Evolutionary conservation across 495 filamentous ascomycete genomes (phyloP), one percentile per base, ranked within the genome.

Genomic region (Annulohypoxylon maeteangense): DNA sequence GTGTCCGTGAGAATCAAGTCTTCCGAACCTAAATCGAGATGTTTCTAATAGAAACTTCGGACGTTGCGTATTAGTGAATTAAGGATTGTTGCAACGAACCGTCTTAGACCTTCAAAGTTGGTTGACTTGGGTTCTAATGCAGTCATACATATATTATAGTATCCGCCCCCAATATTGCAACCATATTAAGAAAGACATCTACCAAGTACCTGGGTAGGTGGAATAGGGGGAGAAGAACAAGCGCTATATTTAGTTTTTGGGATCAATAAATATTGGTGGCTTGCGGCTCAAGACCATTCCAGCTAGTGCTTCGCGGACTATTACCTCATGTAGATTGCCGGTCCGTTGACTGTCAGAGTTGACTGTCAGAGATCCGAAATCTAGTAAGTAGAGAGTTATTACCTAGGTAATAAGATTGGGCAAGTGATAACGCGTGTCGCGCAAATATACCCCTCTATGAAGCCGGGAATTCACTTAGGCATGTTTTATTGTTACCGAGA

Each of bases 1-100:
- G 57, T 56, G 29, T 42, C 31, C 31, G 31, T 38, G 50, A 45
- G 63, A 71, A 60, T 62, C 36, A 63, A 63, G 36, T 58, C 20
- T 60, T 60, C 23, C n/a, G 32, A 25, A 27, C 38, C 62, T 22
- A n/a, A 7, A n/a, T 31, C 20, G 29, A 10, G 25, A 58, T 58
- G 23, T 38, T 23, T 16, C 23, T 11, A 25, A 27, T 12, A 48
- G 20, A 12, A 23, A 20, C 8, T 48, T 1, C 25, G 1, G 4
- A 51, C 16, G 23, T 23, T 29, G 7, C 23, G 22, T 27, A 23
- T 48, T 48, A 48, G 45, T 48, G 45, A 48, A 48, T 14, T 48
- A 4, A 48, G 45, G 18, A 48, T 25, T 3, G 18, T 12, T 48
- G 18, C 18, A 48, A 44, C 40, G 7, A 16, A 44, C 20, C 16